phyloP scores from a whole-genome alignment of 106 monocot genomes.

The Phalaenopsis aphrodite region DNA sequence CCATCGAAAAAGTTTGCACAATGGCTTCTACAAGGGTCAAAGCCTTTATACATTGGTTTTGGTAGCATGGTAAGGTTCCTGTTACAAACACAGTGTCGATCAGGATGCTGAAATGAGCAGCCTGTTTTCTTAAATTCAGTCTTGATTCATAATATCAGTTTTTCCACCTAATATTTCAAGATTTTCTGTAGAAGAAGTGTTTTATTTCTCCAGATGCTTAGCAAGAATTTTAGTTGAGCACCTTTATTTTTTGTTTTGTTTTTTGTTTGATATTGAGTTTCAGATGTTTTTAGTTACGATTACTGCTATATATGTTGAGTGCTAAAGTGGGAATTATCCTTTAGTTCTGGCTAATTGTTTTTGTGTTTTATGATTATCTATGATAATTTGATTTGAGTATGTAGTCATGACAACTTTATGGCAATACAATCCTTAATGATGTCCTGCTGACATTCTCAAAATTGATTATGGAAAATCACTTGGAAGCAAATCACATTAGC shows the following conservation, averaged over 20 bases:
- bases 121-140: neutral
- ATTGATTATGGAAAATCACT: too few relatives aligned
- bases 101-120: neutral
- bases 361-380: too few relatives aligned
- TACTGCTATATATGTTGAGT: neutral
- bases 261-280: neutral
- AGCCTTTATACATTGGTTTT: slow-evolving; percentile 93
- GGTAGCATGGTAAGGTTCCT: slow-evolving; percentile 76
- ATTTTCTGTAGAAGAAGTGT: neutral
- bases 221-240: neutral
- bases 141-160: neutral
- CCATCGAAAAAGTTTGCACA: slow-evolving; percentile 48
- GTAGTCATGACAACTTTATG: too few relatives aligned
- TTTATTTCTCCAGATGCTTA: neutral
- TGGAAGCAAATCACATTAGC: too few relatives aligned
- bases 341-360: too few relatives aligned
- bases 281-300: neutral
- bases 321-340: neutral
- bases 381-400: too few relatives aligned
- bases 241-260: neutral
- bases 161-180: neutral
- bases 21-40: slow-evolving; percentile 68
- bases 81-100: neutral
- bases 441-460: too few relatives aligned
- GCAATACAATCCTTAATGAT: too few relatives aligned